Evolutionary conservation across 208 protist genomes (phyloP), one percentile per base, ranked within the genome.

Genomic region (Trypanosomatidae sp.): DNA sequence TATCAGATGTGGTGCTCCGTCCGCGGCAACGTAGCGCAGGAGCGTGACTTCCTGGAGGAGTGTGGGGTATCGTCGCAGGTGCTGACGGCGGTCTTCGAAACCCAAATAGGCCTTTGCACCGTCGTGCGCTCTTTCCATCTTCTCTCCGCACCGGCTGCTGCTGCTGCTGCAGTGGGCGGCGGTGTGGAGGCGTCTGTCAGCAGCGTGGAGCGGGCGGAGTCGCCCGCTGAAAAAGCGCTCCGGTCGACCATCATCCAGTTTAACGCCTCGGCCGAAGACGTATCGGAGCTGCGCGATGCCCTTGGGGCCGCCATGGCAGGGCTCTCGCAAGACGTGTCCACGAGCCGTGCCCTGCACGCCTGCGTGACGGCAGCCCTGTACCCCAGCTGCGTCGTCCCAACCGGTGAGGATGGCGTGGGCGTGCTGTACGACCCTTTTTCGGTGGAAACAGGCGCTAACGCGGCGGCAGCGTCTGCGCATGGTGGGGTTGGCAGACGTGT

Each of bases 1-100:
- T 95, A 93, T 71, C 81, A 84, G 67, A 95, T 94, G 89, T 97
- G 90, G 89, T 81, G 52, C 69, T 85, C 66, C 74, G 83, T 50
- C 41, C 69, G 50, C 33, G 64, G 28, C 41, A 73, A 44, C n/a
- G 8, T 19, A 62, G 82, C 82, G 9, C 75, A 60, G 19, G 83
- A 83, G 69, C 62, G 60, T 8, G 75, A 76, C 39, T 94, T 96
- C 72, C 65, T 92, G 25, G 78, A 60, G 39, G 88, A 93, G 66
- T 92, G 87, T 47, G 70, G 81, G n/a, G n/a, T n/a, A n/a, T n/a
- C 13, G 83, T 89, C 22, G 79, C 89, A 15, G 33, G 64, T 79
- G 33, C 81, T 96, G 65, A 62, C 76, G 33, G 36, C 56, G 0
- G 78, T 92, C 43, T 77, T 85, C 52, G 62, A 70, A 7, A 70